phyloP scores from a whole-genome alignment of 208 protist species.

The Crithidia sp. region DNA sequence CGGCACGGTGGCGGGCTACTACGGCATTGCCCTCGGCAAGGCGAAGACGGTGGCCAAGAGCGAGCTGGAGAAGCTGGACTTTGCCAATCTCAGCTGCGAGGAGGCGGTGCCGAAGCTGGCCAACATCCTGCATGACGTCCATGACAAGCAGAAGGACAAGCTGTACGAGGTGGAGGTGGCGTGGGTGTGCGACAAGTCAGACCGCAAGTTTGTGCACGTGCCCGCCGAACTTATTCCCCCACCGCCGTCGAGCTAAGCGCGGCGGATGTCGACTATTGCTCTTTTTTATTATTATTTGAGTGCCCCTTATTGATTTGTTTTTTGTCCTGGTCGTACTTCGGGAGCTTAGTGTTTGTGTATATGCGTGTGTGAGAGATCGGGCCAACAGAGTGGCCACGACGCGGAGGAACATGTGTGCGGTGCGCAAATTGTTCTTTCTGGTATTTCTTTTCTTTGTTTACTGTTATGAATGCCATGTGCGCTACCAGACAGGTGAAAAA shows the following conservation, averaged over 20 bases:
- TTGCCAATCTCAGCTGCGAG: slow-evolving; percentile 89
- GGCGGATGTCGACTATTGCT: neutral
- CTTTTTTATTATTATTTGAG: slow-evolving; percentile 5
- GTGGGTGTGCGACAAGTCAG: slow-evolving; percentile 95
- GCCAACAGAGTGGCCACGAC: too few species aligned
- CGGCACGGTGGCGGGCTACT: slow-evolving; percentile 95
- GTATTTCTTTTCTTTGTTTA: too few species aligned
- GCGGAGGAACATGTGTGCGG: too few species aligned
- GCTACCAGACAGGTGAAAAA: too few species aligned
- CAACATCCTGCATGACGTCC: slow-evolving; percentile 91
- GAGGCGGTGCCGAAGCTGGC: slow-evolving; percentile 96
- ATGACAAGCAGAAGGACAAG: slow-evolving; percentile 94
- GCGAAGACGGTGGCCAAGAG: slow-evolving; percentile 98
- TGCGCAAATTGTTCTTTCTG: too few species aligned
- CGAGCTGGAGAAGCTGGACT: slow-evolving; percentile 98
- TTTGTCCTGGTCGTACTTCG: neutral
- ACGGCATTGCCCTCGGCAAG: slow-evolving; percentile 97
- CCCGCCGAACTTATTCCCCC: slow-evolving; percentile 54
- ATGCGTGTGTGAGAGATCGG: too few species aligned
- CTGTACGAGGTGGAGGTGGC: slow-evolving; percentile 97
- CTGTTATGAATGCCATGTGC: too few species aligned
- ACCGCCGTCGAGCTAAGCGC: slow-evolving; percentile 29
- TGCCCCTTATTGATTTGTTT: slow-evolving; percentile 9
- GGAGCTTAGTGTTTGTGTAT: too few species aligned
- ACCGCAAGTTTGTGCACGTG: slow-evolving; percentile 85